Evolutionary conservation across 1,284 basidiomycete species (phyloP).

Genomic region (Cystobasidium slooffiae): DNA sequence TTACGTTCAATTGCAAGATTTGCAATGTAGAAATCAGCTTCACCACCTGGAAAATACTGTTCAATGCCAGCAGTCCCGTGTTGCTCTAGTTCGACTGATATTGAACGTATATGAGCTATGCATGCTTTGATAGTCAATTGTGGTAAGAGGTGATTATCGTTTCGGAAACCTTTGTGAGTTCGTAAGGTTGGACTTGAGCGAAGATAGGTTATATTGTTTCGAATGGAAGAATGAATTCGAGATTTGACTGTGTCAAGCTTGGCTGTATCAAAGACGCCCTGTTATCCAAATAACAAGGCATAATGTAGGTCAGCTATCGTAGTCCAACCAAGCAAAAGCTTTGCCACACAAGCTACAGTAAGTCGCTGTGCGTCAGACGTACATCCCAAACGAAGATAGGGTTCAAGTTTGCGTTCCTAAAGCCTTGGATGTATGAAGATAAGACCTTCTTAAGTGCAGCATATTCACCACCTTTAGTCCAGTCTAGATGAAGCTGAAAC

Average conservation of each 20-base stretch:
- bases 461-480: conserved; percentile 28
- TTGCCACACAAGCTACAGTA: background rate
- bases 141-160: conserved; percentile 21
- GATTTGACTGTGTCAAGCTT: conserved; percentile 36
- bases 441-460: conserved; percentile 19
- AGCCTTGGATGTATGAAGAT: conserved; percentile 13
- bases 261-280: conserved; percentile 28
- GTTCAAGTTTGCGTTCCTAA: conserved; percentile 17
- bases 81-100: background rate
- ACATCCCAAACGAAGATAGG: conserved; percentile 44
- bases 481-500: conserved; percentile 36
- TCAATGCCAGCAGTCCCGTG: background rate
- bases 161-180: conserved; percentile 16
- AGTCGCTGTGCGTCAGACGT: background rate
- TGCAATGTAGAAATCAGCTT: conserved; percentile 39
- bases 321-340: background rate
- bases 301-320: background rate
- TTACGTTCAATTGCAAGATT: conserved; percentile 30
- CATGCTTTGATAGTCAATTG: conserved; percentile 19
- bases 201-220: conserved; percentile 28
- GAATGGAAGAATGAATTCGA: conserved; percentile 19
- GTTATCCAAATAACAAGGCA: background rate
- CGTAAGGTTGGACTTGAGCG: conserved; percentile 29
- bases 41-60: conserved; percentile 29
- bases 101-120: conserved; percentile 6